A percentile compares a stretch with the other conserved stretches of the same genome.
These are phyloP conservation scores for Colletotrichum viniferum DNA, from an alignment of 2,329 filamentous ascomycete species.

Conservation along the genomic window DNA sequence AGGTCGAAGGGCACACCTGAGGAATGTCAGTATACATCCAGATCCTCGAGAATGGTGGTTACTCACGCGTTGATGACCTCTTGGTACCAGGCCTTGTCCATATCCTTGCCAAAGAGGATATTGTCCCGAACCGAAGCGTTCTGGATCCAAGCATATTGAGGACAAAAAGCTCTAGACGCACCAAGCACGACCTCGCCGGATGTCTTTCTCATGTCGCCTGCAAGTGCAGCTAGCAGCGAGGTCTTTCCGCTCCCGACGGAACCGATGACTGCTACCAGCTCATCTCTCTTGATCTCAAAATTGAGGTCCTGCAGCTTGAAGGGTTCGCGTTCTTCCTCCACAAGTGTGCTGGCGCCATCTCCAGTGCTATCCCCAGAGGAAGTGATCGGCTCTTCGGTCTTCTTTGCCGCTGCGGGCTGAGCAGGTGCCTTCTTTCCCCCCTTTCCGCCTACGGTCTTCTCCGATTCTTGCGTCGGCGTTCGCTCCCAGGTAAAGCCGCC, in stretches of 20 bases:
- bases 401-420: conserved; percentile 25
- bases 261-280: conserved; percentile 85
- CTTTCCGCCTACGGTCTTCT: conserved; percentile 45
- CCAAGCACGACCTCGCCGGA: conserved; percentile 75
- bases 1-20: conserved; percentile 77
- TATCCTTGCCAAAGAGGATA: conserved; percentile 84
- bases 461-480: conserved; percentile 58
- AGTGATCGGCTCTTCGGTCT: conserved; percentile 36
- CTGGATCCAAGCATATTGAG: conserved; percentile 98
- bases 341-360: conserved; percentile 59
- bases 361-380: conserved; percentile 49
- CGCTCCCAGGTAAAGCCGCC: conserved; percentile 90
- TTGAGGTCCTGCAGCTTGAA: conserved; percentile 75
- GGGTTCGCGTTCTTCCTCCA: conserved; percentile 66
- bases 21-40: neutral
- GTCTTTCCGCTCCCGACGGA: conserved; percentile 90
- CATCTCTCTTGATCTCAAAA: conserved; percentile 72
- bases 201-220: conserved; percentile 92
- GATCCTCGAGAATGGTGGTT: neutral
- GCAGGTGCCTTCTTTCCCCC: conserved; percentile 48
- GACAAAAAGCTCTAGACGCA: conserved; percentile 85
- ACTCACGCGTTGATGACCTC: conserved; percentile 78
- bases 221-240: conserved; percentile 85
- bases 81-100: conserved; percentile 79
- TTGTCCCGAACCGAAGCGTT: conserved; percentile 88